phyloP scores from a whole-genome alignment of 306 rosid genomes.

The Rosa chinensis region DNA sequence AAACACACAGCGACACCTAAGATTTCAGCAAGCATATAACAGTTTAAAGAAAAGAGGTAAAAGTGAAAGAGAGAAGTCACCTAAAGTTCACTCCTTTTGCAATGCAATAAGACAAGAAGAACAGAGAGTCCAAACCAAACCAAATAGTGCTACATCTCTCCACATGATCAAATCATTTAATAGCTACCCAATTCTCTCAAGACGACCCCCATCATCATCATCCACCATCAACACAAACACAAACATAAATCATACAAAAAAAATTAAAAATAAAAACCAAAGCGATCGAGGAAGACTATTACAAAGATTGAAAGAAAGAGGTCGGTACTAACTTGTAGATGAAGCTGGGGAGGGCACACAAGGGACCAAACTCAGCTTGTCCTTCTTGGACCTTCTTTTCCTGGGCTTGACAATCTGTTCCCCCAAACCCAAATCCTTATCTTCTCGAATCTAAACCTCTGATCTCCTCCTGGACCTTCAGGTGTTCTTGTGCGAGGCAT shows the following conservation, averaged over 20 bases:
- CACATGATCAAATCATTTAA: too few relatives aligned
- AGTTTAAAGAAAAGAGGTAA: too few relatives aligned
- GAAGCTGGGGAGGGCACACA: constrained; percentile 41
- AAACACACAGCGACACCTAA: background rate
- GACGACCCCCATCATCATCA: too few relatives aligned
- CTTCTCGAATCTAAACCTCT: constrained; percentile 64
- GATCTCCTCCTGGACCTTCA: constrained; percentile 56
- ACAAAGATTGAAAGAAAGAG: background rate
- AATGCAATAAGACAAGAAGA: too few relatives aligned
- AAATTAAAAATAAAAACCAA: background rate
- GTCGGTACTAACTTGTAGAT: constrained; percentile 45
- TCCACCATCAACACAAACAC: too few relatives aligned
- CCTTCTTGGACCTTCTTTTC: constrained; percentile 63
- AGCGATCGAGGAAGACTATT: background rate
- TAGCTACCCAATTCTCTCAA: too few relatives aligned
- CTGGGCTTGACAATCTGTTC: constrained; percentile 64
- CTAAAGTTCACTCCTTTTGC: too few relatives aligned
- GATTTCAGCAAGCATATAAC: too few relatives aligned
- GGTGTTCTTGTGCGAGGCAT: constrained; percentile 65
- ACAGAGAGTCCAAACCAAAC: too few relatives aligned
- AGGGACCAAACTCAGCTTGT: constrained; percentile 56
- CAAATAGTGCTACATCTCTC: too few relatives aligned
- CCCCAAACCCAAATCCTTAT: constrained; percentile 42
- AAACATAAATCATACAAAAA: background rate
- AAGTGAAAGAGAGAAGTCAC: too few relatives aligned